Base-by-base conservation (phyloP, 202 grass and related monocot species). In the Hordeum pubiflorum region DNA sequence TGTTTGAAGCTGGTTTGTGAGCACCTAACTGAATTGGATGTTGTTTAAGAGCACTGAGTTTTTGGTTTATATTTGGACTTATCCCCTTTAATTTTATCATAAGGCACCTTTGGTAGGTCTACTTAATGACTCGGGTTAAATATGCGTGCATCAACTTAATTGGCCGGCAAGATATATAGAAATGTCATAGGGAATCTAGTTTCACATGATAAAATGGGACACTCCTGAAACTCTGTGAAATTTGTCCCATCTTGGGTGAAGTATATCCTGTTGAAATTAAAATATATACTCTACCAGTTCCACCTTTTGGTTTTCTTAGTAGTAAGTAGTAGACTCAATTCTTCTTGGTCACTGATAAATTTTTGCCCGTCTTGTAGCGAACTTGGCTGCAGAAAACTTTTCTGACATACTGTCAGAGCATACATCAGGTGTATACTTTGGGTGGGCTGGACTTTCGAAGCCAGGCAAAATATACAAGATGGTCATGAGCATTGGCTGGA, bases 401-500 rank as follows among this genome's bases (percentile, higher is more conserved):
- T 93, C 92, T 7, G 77, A 88, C 58, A 3, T 93, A 81, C 89
- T 93, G 21, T 95, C 88, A 3, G 96, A 99, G 32, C 87, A 99
- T 89, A 91, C 92, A 63, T 99, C 89, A 38, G 92, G 96, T 63
- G 96, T 99, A 57, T 99, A 95, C 79, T 99, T 99, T 81, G 96
- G 96, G 73, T 95, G 96, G 96, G 96, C 92, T 75, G 75, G 79
- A 56, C 86, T 95, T 85, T 82, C 92, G 72, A 83, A 27, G 12
- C 89, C 60, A 71, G 90, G 96, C 71, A 62, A 27, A 27, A 27
- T 90, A 75, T 95, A 87, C 82, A 99, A 95, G 83, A 99, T 95
- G 96, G 96, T 91, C 81, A 99, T 99, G 96, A 99, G 90, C 75
- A 91, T 99, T 67, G 96, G 96, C 54, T 99, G 95, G 95, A 98